Percentiles rank a stretch among this genome's conserved stretches.
These are phyloP conservation scores for Yamadazyma pseudoaaseri DNA, from an alignment of 1,139 yeast genomes.

Conservation along the genomic window DNA sequence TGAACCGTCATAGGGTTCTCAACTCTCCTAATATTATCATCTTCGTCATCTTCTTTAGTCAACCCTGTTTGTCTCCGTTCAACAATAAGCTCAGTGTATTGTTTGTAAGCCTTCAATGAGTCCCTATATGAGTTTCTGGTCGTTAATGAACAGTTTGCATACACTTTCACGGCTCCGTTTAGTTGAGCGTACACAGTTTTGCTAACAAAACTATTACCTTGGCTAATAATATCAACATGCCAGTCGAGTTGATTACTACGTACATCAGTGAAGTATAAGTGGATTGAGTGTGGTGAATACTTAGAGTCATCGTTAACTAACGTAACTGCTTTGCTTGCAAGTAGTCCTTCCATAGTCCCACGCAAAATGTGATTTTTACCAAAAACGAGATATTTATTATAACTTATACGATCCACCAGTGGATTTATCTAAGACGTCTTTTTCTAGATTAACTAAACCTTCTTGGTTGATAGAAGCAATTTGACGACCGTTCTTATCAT, in stretches of 20 bases:
- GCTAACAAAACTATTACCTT: conserved; percentile 62
- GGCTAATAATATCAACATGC: conserved; percentile 34
- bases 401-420: conserved; percentile 14
- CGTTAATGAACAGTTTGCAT: conserved; percentile 54
- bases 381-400: conserved; percentile 2
- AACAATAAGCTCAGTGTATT: conserved; percentile 17
- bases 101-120: conserved; percentile 24
- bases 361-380: neutral
- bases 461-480: conserved; percentile 41
- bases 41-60: conserved; percentile 22
- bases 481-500: conserved; percentile 29
- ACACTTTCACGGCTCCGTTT: conserved; percentile 31
- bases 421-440: conserved; percentile 8
- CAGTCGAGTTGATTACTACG: conserved; percentile 23
- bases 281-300: conserved; percentile 39
- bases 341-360: conserved; percentile 1
- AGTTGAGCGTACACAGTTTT: conserved; percentile 49
- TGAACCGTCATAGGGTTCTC: conserved; percentile 33
- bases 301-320: conserved; percentile 26
- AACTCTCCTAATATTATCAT: conserved; percentile 19
- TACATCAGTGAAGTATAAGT: conserved; percentile 28
- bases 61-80: conserved; percentile 15
- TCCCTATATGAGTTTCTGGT: conserved; percentile 27
- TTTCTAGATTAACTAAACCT: conserved; percentile 30
- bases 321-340: conserved; percentile 29